Evolutionary conservation across 306 rosid species (phyloP).

Genomic region (Vigna angularis): DNA sequence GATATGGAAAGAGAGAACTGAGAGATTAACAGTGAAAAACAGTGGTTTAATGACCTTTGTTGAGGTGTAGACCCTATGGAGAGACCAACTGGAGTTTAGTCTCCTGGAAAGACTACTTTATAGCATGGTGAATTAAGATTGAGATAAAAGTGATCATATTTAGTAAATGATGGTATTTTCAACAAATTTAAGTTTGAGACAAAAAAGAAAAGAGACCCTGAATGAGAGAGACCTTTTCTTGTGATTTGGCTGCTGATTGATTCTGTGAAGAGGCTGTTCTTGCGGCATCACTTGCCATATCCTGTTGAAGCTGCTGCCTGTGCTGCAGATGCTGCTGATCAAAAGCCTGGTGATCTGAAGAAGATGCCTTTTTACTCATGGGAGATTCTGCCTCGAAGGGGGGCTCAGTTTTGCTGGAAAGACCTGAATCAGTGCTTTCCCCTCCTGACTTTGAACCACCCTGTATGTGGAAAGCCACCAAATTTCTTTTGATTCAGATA

Average conservation of each 20-base stretch:
- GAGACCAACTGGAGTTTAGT: constrained; percentile 16
- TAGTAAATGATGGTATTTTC: neutral
- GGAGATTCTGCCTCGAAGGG: constrained; percentile 82
- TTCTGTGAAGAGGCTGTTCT: constrained; percentile 61
- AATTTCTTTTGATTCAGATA: constrained; percentile 10
- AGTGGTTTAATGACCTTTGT: constrained; percentile 56
- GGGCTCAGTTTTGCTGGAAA: constrained; percentile 66
- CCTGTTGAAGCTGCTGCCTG: constrained; percentile 52
- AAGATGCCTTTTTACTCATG: constrained; percentile 65
- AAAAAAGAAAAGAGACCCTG: neutral
- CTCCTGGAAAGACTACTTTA: neutral
- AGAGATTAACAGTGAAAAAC: constrained; percentile 51
- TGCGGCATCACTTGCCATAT: constrained; percentile 52
- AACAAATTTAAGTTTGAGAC: neutral
- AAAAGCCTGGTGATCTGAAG: constrained; percentile 59
- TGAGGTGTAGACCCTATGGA: constrained; percentile 33
- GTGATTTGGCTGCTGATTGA: constrained; percentile 66
- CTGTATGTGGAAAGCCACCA: constrained; percentile 49
- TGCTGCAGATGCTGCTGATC: constrained; percentile 51
- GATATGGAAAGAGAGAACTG: constrained; percentile 52
- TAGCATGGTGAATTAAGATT: neutral
- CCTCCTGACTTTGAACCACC: constrained; percentile 83
- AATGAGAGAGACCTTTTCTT: constrained; percentile 66
- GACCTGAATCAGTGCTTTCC: constrained; percentile 85
- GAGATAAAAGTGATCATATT: neutral